These are phyloP conservation scores for Mortierella alpina DNA, from an alignment of 192 early-diverging fungal species.

Conservation along the genomic window DNA sequence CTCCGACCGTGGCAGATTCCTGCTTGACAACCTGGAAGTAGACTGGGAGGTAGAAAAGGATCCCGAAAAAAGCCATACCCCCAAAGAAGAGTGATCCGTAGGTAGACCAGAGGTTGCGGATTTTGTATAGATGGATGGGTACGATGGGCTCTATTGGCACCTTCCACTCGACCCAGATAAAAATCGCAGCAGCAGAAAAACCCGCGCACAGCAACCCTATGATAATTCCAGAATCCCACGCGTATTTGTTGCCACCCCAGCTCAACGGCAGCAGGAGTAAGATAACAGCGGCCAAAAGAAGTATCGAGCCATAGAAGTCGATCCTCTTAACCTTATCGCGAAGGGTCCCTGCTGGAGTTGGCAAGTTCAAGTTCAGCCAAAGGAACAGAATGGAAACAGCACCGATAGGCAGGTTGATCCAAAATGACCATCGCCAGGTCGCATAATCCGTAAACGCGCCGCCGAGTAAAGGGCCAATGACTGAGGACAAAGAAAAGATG, in stretches of 20 bases:
- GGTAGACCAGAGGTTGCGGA: conserved; percentile 54
- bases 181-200: conserved; percentile 47
- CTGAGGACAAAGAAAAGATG: conserved; percentile 67
- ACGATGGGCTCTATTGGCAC: conserved; percentile 78
- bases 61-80: conserved; percentile 57
- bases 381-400: conserved; percentile 49
- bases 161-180: conserved; percentile 70
- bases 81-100: conserved; percentile 50
- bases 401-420: conserved; percentile 60
- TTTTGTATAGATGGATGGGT: conserved; percentile 68
- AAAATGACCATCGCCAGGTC: conserved; percentile 80
- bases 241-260: conserved; percentile 70
- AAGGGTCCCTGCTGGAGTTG: conserved; percentile 53
- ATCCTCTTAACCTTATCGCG: conserved; percentile 65
- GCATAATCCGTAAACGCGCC: conserved; percentile 72
- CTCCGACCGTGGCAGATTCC: conserved; percentile 68
- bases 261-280: conserved; percentile 67
- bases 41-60: conserved; percentile 74
- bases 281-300: conserved; percentile 60
- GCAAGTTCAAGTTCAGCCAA: conserved; percentile 59
- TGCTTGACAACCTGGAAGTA: conserved; percentile 75
- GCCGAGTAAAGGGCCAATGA: conserved; percentile 73
- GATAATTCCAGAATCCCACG: conserved; percentile 65
- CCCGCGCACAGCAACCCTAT: conserved; percentile 64
- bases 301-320: conserved; percentile 67